Base-by-base conservation (phyloP, 106 monocot genomes). In the Vanilla planifolia region DNA sequence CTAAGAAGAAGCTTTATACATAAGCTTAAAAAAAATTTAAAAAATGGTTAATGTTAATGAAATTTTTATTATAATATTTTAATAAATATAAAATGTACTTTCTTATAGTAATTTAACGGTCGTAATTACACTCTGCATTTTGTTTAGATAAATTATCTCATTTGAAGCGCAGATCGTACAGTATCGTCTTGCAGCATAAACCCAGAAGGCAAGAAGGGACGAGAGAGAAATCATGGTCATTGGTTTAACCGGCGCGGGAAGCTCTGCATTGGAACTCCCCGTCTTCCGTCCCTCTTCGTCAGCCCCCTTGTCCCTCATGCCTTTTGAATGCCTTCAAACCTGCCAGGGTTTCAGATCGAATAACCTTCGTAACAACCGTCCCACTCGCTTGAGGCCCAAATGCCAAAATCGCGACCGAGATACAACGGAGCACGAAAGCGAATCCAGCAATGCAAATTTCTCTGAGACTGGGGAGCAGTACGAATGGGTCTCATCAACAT, bases 401-500 rank as follows among this genome's bases (percentile, higher is more conserved):
- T 53, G 53, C 53, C 5, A n/a, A 53, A 13, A n/a, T 53, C 53
- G 53, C 53, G 15, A 16, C 30, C 13, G 30, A 16, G 15, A 53
- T 53, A 15, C 29, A 22, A 2, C 16, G 14, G 30, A 23, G 23
- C 6, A 5, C 30, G 53, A 16, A 53, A 53, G 13, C 16, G 30
- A 53, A 1, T 27, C 29, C 27, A n/a, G 53, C 5, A 16, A 53
- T 0, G 29, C 28, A 16, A 16, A 30, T 16, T 16, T 53, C 2
- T 16, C 53, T 27, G 59, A 43, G 11, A 27, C 42, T 27, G 36
- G 24, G 17, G 55, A 23, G 25, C 55, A 41, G 27, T 63, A 40
- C 29, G 79, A 72, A 39, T 65, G 71, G 66, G 46, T 74, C 33
- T 67, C 70, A 55, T 68, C 39, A 20, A 75, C 66, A 16, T 69